phyloP scores from a whole-genome alignment of 192 early-diverging fungal species.

The Backusella mclennaniae region DNA sequence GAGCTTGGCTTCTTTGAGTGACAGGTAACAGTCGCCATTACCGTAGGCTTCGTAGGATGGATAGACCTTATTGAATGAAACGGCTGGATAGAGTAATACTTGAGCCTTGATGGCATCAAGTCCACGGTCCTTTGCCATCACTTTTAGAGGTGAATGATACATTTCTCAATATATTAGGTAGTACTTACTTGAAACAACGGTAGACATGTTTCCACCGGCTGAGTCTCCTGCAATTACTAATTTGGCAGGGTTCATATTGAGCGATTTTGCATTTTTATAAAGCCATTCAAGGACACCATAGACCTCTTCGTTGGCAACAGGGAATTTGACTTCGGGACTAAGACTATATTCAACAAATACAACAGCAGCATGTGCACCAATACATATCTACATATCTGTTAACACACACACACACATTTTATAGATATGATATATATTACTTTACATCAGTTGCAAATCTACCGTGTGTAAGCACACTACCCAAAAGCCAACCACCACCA shows the following conservation, averaged over 20 bases:
- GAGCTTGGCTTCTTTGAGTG: neutral
- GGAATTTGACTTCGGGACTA: constrained; percentile 11
- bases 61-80: neutral
- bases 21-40: constrained; percentile 8
- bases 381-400: neutral
- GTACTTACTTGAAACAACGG: constrained; percentile 6
- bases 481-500: neutral
- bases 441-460: neutral
- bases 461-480: neutral
- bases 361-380: neutral
- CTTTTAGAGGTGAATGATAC: neutral
- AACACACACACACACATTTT: too few species aligned
- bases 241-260: constrained; percentile 5
- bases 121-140: constrained; percentile 7
- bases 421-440: too few species aligned
- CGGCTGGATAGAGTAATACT: constrained; percentile 13
- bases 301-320: constrained; percentile 11
- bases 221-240: constrained; percentile 21
- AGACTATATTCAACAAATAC: constrained; percentile 22
- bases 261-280: neutral
- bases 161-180: neutral
- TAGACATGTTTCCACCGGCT: constrained; percentile 18
- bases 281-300: constrained; percentile 15
- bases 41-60: constrained; percentile 4
- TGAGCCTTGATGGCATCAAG: neutral